Conservation (phyloP, 306 rosid genomes). For the Macrotyloma uniflorum region DNA sequence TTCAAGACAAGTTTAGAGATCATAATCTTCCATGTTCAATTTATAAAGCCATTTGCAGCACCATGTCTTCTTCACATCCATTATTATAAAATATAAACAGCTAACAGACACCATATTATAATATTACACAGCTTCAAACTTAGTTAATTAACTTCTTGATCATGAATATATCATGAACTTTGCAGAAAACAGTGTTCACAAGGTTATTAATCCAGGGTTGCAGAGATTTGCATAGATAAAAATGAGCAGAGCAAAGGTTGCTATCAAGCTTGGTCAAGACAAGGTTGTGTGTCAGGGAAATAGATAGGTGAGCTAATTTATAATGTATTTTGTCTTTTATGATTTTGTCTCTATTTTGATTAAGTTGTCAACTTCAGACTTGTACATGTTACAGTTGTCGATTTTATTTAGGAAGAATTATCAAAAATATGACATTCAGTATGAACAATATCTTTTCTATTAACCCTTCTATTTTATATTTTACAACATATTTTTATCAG, state of each 20-base stretch:
- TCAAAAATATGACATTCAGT: background rate
- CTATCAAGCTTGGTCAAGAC: constrained; percentile 41
- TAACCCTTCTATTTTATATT: too few relatives aligned
- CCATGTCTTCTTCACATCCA: constrained; percentile 27
- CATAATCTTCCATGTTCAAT: constrained; percentile 22
- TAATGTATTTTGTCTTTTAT: constrained; percentile 43
- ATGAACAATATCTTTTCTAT: too few relatives aligned
- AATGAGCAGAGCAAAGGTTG: constrained; percentile 36
- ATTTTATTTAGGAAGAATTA: background rate
- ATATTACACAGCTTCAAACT: background rate
- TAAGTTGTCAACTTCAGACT: constrained; percentile 36
- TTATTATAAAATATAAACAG: constrained; percentile 23
- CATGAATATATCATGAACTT: constrained; percentile 7
- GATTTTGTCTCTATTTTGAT: constrained; percentile 37
- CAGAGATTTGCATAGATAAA: constrained; percentile 25
- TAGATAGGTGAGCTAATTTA: constrained; percentile 41
- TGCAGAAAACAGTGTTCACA: constrained; percentile 1
- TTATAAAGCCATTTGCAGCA: constrained; percentile 25
- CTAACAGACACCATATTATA: background rate
- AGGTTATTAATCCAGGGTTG: background rate
- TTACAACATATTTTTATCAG: too few relatives aligned
- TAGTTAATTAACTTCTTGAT: background rate
- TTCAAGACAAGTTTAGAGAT: constrained; percentile 36
- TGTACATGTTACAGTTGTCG: constrained; percentile 33
- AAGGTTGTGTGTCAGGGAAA: constrained; percentile 40